Evolutionary conservation across 148 eudicot genomes (phyloP).

Genomic region (Silene conica): DNA sequence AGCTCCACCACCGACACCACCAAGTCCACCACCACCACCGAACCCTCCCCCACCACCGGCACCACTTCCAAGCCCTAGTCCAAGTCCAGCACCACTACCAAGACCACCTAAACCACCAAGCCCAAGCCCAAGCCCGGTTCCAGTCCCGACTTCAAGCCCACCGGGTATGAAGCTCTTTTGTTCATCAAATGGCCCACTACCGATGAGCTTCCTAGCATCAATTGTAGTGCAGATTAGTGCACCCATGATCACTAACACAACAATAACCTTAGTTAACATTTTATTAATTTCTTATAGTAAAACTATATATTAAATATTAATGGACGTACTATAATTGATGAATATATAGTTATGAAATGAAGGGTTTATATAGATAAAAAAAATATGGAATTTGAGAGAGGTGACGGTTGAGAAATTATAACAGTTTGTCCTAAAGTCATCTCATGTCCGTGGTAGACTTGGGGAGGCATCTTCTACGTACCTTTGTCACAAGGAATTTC

Average conservation of each 20-base stretch:
- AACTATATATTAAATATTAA: not conserved
- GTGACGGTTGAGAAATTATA: conserved; percentile 12
- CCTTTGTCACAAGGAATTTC: conserved; percentile 14
- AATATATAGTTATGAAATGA: not conserved
- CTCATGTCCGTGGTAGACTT: conserved; percentile 9
- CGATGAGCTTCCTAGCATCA: conserved; percentile 36
- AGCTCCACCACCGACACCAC: conserved; percentile 19
- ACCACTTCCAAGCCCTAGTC: conserved; percentile 17
- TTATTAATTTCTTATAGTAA: not conserved
- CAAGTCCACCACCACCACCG: conserved; percentile 18
- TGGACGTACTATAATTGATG: conserved; percentile 1
- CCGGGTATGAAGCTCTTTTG: conserved; percentile 22
- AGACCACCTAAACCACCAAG: conserved; percentile 12
- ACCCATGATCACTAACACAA: conserved; percentile 26
- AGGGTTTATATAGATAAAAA: conserved; percentile 26
- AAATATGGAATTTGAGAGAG: conserved; percentile 9
- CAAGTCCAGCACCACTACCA: conserved; percentile 20
- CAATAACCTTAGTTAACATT: conserved; percentile 21
- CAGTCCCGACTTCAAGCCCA: conserved; percentile 24
- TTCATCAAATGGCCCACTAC: conserved; percentile 21
- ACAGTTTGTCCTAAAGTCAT: conserved; percentile 12
- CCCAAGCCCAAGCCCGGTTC: conserved; percentile 17
- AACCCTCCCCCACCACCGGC: conserved; percentile 20
- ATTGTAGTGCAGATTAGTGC: conserved; percentile 23
- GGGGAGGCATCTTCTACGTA: not conserved